Base-by-base conservation (phyloP, 805 yeast genomes). In the Candida pini region DNA sequence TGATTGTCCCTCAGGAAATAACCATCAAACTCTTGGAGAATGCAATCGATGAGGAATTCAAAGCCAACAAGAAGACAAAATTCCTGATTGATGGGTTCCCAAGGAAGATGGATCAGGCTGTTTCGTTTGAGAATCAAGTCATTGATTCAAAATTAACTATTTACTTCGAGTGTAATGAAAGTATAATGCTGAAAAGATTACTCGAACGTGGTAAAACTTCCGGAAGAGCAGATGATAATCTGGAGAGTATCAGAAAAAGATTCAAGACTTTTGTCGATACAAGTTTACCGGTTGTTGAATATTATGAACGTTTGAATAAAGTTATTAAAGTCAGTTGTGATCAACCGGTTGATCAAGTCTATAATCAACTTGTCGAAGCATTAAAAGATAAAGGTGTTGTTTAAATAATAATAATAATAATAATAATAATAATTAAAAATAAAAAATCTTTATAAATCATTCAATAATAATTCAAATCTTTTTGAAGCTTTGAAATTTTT, bases 61-160 rank as follows among this genome's bases (percentile, higher is more conserved):
- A 48, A 3, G 54, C 66, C n/a, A 10, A 40, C 16, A 81, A 83
- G 12, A 67, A 62, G 17, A 69, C 68, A 34, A 76, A 76, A 47
- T 90, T 89, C 58, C 66, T 90, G 50, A 78, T 90, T 34, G 98
- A 90, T 58, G 98, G 98, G 1, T 90, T 92, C 73, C 98, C 98
- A 31, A 76, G 97, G 58, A 87, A 89, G 58, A 90, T 92, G 97
- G 97, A 92, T 62, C 98, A 90, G 66, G 97, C 97, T 0, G 40
- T 82, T 26, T 83, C 90, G n/a, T 90, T 90, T 57, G 97, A 90
- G 63, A 76, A 82, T 26, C 66, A 76, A 54, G 58, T 78, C 49
- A 92, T 78, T 51, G 81, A 70, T 58, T 81, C 85, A 43, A 67
- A 76, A 18, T 74, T 81, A 60, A 77, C 84, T 2, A 64, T 84